Percentiles rank a stretch among this genome's conserved stretches.
Conservation (phyloP, 805 yeast genomes). For the Candida sphagnicola region DNA sequence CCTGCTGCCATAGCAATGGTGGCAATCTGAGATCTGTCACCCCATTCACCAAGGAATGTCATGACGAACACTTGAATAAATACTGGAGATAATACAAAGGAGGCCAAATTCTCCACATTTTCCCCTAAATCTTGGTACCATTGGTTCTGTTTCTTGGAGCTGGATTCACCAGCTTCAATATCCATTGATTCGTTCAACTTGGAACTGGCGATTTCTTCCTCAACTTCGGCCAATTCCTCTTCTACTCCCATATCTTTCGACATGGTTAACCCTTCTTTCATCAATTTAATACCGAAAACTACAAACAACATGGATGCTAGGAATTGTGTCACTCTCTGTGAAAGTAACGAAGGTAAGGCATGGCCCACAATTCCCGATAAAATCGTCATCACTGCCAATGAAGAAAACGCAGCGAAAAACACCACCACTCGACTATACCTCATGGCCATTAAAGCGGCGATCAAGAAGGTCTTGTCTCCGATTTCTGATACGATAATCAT, state of each 20-base stretch:
- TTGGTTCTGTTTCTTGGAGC: slow-evolving; percentile 13
- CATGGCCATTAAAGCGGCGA: slow-evolving; percentile 98
- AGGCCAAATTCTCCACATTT: slow-evolving; percentile 52
- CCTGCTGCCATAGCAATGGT: slow-evolving; percentile 99
- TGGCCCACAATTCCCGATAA: slow-evolving; percentile 90
- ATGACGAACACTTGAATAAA: slow-evolving; percentile 94
- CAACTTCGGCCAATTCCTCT: slow-evolving; percentile 95
- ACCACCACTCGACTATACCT: slow-evolving; percentile 78
- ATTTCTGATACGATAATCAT: slow-evolving; percentile 96
- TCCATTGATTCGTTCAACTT: slow-evolving; percentile 50
- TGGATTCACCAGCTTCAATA: slow-evolving; percentile 54
- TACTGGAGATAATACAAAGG: slow-evolving; percentile 72
- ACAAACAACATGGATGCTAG: slow-evolving; percentile 79
- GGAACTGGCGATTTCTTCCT: slow-evolving; percentile 76
- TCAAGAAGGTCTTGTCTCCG: slow-evolving; percentile 95
- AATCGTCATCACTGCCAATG: slow-evolving; percentile 86
- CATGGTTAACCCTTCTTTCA: slow-evolving; percentile 82
- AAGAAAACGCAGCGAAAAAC: slow-evolving; percentile 82
- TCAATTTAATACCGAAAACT: slow-evolving; percentile 73
- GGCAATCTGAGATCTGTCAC: slow-evolving; percentile 97
- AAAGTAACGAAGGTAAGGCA: slow-evolving; percentile 77
- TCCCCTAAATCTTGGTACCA: slow-evolving; percentile 27
- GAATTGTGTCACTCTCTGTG: slow-evolving; percentile 75
- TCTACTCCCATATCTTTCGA: slow-evolving; percentile 80
- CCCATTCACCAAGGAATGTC: slow-evolving; percentile 99